Base-by-base conservation (phyloP, 1,139 yeast genomes). In the Kodamaea fungicola region DNA sequence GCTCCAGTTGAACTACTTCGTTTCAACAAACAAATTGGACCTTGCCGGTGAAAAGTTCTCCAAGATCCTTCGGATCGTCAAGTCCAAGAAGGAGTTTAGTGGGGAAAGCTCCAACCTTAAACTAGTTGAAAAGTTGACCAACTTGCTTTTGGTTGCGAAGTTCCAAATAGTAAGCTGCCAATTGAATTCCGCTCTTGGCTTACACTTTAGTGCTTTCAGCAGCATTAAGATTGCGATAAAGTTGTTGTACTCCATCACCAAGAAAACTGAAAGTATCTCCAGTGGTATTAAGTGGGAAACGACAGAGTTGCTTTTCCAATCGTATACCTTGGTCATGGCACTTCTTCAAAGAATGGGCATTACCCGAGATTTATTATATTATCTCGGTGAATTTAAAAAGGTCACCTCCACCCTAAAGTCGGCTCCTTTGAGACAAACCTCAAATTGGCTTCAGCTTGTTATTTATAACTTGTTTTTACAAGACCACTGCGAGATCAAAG, bases 331-430 rank as follows among this genome's bases (percentile, higher is more conserved):
- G 8, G 51, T 75, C 19, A 55, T 78, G 24, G 54, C 61, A 3
- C 47, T 61, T 1, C 62, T 67, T 38, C 57, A 64, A 13, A 66
- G 63, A 31, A 49, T 78, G 32, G 87, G 88, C 0, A 49, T 78
- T 2, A 61, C 79, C 0, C 75, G 75, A 44, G 86, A 80, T 38
- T 62, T 76, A 29, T 62, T 64, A 3, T 77, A 67, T 50, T 80
- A 71, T 52, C 45, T 68, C 9, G 59, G 60, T 5, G 88, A 82
- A 45, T 61, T 74, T 30, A 52, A 55, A 7, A 69, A 64, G 30
- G 52, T 78, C 16, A 52, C 62, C 30, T 51, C 49, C 7, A 37
- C 57, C 2, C 9, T 34, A 8, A 62, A 50, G 12, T 44, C 49
- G 4, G 48, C 58, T 4, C 65, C 66, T 1, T 44, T 59, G n/a